phyloP scores from a whole-genome alignment of 2,329 filamentous ascomycete genomes.

The Aspergillus hiratsukae region DNA sequence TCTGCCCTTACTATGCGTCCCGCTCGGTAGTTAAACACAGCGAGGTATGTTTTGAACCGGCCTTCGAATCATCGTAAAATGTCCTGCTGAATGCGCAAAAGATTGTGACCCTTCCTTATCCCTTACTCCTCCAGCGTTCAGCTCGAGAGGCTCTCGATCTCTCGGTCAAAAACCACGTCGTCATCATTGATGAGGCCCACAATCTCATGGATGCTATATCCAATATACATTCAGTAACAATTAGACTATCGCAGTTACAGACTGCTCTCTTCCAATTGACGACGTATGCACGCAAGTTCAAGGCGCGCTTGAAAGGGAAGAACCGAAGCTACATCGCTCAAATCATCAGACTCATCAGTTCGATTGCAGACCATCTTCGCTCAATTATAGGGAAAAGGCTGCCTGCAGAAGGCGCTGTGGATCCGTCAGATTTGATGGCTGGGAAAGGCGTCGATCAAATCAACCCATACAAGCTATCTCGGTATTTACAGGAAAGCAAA shows the following conservation, averaged over 20 bases:
- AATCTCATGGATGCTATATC: conserved; percentile 95
- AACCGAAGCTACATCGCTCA: conserved; percentile 91
- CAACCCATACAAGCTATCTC: conserved; percentile 82
- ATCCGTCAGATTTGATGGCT: conserved; percentile 67
- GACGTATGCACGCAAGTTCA: conserved; percentile 80
- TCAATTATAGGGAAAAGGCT: conserved; percentile 39
- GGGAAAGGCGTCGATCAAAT: conserved; percentile 91
- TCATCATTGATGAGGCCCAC: conserved; percentile 97
- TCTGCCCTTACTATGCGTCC: conserved; percentile 97
- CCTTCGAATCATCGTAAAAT: background rate
- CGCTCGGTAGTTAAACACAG: conserved; percentile 74
- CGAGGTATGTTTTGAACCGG: conserved; percentile 51
- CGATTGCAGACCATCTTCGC: conserved; percentile 66
- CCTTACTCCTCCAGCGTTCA: conserved; percentile 77
- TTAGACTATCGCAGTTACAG: conserved; percentile 68
- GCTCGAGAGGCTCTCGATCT: conserved; percentile 84
- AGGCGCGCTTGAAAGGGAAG: conserved; percentile 80
- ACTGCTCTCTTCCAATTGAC: conserved; percentile 71
- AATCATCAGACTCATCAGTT: conserved; percentile 76
- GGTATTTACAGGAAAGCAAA: conserved; percentile 87
- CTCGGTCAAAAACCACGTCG: conserved; percentile 77
- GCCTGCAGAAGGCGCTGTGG: conserved; percentile 61
- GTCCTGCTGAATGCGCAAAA: conserved; percentile 25
- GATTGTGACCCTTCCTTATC: conserved; percentile 90
- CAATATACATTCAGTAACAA: conserved; percentile 74